Base-by-base conservation (phyloP, 2,329 filamentous ascomycete genomes). In the Epichloe hybrida region DNA sequence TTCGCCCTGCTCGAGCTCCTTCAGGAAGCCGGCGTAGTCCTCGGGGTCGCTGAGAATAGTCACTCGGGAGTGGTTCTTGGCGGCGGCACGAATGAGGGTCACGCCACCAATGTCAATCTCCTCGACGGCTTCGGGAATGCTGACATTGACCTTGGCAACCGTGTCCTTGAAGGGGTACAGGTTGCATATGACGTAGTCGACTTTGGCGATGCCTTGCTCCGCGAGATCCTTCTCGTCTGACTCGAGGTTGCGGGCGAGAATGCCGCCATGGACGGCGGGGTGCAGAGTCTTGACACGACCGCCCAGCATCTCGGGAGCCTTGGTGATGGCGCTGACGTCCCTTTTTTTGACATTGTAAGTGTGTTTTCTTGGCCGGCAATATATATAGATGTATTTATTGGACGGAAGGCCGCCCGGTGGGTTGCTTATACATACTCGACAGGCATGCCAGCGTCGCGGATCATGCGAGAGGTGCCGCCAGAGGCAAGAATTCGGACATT, bases 161-260 rank as follows among this genome's bases (percentile, higher is more conserved):
- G 93, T 98, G 67, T 97, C 90, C 75, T 96, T 96, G 82, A 98
- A 98, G 12, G 93, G 93, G 71, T 98, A 97, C 51, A 98, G 79
- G 73, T 98, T 98, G 84, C 93, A 97, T 66, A 98, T 85, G 61
- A 95, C 88, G 62, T 84, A 95, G 77, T 95, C 88, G 53, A 95
- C 88, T 73, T 95, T 95, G 73, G 86, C 79, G 67, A 95, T 95
- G 71, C 89, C 93, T 72, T 95, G 88, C 69, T 93, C 86, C 48
- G 88, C 88, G 47, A 98, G 83, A 65, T 98, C 93, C 71, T 95
- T 94, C 72, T 97, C 88, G 70, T 98, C 93, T 13, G 90, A 91
- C 58, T 86, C 89, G 58, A 97, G 84, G 70, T 97, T 83, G 57
- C 93, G 88, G 54, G 93, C 93, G 55, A 98, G 84, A 61, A 98